Evolutionary conservation across 1,284 basidiomycete genomes (phyloP).

Genomic region (Ceratobasidium sp.): DNA sequence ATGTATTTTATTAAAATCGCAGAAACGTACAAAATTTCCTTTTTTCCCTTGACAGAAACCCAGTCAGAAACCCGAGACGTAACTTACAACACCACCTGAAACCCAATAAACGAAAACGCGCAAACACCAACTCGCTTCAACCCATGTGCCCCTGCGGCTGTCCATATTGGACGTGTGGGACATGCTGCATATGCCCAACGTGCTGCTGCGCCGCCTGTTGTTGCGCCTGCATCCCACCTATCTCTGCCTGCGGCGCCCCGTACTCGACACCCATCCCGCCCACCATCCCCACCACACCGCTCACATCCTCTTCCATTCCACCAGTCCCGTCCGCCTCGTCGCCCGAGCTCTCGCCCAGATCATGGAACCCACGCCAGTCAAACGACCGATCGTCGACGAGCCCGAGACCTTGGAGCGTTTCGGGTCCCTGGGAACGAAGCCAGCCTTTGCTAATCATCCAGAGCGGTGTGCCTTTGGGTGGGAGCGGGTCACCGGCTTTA

Average conservation of each 20-base stretch:
- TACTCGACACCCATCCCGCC: slow-evolving; percentile 26
- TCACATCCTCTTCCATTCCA: slow-evolving; percentile 26
- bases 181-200: slow-evolving; percentile 35
- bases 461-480: slow-evolving; percentile 38
- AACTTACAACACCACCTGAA: background rate
- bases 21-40: slow-evolving; percentile 17
- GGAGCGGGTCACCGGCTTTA: slow-evolving; percentile 32
- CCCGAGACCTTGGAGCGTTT: slow-evolving; percentile 55
- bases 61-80: slow-evolving; percentile 4
- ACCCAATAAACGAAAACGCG: background rate
- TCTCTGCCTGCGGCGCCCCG: slow-evolving; percentile 11
- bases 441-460: slow-evolving; percentile 44
- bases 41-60: background rate
- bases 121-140: background rate
- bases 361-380: slow-evolving; percentile 51
- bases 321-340: slow-evolving; percentile 15
- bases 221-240: background rate
- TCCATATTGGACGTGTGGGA: slow-evolving; percentile 23
- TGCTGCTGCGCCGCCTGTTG: slow-evolving; percentile 27
- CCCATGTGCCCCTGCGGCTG: slow-evolving; percentile 37
- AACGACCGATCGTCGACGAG: slow-evolving; percentile 59
- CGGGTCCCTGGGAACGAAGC: slow-evolving; percentile 49
- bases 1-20: slow-evolving; percentile 14
- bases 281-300: slow-evolving; percentile 23
- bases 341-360: slow-evolving; percentile 37